Base-by-base conservation (phyloP, 352 stramenopile genomes). In the Phytophthora podocarpi region DNA sequence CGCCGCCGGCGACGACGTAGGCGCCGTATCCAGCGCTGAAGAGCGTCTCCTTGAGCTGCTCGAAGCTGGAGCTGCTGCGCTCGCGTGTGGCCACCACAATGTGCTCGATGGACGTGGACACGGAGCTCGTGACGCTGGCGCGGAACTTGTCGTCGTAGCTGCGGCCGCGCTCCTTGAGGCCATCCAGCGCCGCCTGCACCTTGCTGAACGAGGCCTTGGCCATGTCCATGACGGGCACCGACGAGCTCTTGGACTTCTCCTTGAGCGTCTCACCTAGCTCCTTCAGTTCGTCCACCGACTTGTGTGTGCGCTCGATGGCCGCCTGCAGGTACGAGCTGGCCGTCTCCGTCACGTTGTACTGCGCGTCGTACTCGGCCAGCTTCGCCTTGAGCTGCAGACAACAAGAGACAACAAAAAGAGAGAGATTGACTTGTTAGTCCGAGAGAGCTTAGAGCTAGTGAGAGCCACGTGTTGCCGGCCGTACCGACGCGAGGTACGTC, bases 271-370 rank as follows among this genome's bases (percentile, higher is more conserved):
- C 74, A 31, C 78, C 78, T 30, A 89, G 45, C 26, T 78, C 66
- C 64, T 87, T 87, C 20, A 92, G 69, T 59, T 90, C 80, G 49
- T 92, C 83, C 32, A 90, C 80, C n/a, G 80, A 85, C 53, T 78
- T 67, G 76, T 90, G 82, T 30, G 80, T 72, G 34, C 73, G 73
- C 15, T 92, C 83, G 20, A 92, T 79, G 8, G 75, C 83, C 12
- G 77, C 72, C 32, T 89, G 74, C 43, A 92, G 68, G 63, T 83
- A 92, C 7, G 74, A 78, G 20, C 69, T 80, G 27, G 83, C 83
- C 23, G 83, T 90, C 64, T 92, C 80, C 9, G 72, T 82, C 18
- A 92, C 74, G 61, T 80, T 87, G 73, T 78, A 92, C 40, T 89
- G 76, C 18, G 71, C 69, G 56, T 92, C 82, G 61, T 90, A 92